Evolutionary conservation across 352 stramenopile genomes (phyloP).

Genomic region (Phytophthora pistaciae): DNA sequence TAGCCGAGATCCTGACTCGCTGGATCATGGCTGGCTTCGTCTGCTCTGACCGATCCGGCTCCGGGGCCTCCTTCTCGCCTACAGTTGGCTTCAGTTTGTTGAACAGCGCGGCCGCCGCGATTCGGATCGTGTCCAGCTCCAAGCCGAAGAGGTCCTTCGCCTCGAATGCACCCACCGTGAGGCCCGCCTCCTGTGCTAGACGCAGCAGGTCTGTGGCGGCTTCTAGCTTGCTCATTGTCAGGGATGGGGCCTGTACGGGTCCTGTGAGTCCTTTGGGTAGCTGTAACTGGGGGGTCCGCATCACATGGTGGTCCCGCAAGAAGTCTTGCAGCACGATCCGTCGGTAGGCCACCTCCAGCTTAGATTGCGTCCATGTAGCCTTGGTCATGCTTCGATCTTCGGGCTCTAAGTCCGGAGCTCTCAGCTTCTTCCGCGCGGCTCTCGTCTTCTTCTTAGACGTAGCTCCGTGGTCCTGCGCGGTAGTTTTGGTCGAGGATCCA

Average conservation of each 20-base stretch:
- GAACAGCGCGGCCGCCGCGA: not conserved
- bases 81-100: no score
- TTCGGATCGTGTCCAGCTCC: not conserved
- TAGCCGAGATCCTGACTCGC: constrained; percentile 2
- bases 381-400: not conserved
- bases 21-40: not conserved
- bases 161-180: not conserved
- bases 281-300: not conserved
- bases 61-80: no score
- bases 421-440: constrained; percentile 2
- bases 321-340: not conserved
- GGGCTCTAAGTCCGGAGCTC: not conserved
- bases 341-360: not conserved
- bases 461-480: no score
- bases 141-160: not conserved
- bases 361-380: not conserved
- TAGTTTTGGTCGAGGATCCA: no score
- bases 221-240: not conserved
- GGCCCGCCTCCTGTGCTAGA: not conserved
- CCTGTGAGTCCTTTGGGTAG: not conserved
- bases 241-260: not conserved
- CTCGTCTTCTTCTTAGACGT: not conserved
- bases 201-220: not conserved
- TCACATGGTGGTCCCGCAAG: not conserved
- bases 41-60: no score